Percentiles rank a stretch among this genome's conserved stretches.
Evolutionary conservation across 139 green algal genomes (phyloP).

Genomic region (Coccomyxa sp.): DNA sequence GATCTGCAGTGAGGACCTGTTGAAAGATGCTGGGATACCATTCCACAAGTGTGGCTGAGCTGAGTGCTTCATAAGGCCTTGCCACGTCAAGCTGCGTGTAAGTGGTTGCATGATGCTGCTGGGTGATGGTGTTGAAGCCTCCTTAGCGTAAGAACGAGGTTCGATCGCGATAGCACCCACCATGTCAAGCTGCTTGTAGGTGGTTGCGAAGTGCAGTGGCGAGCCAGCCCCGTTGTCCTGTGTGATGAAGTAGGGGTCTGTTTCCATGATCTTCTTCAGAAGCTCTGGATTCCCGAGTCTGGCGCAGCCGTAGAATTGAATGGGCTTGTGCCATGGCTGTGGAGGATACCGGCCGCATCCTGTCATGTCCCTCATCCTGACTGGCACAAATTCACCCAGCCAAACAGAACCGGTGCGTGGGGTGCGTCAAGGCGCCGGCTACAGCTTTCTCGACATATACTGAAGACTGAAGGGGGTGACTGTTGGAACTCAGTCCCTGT

Average conservation of each 20-base stretch:
- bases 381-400: too few species aligned
- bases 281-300: conserved; percentile 80
- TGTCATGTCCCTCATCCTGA: conserved; percentile 54
- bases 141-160: neutral
- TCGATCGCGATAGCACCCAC: conserved; percentile 16
- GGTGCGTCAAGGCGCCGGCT: too few species aligned
- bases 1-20: conserved; percentile 38
- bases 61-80: too few species aligned
- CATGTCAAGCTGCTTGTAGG: conserved; percentile 95
- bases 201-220: conserved; percentile 88
- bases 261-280: conserved; percentile 77
- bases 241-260: conserved; percentile 87
- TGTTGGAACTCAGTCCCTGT: too few species aligned
- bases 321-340: conserved; percentile 63
- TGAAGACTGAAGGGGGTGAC: too few species aligned
- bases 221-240: conserved; percentile 90
- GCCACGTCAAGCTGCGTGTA: too few species aligned
- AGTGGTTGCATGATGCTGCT: too few species aligned
- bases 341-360: conserved; percentile 63
- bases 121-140: neutral
- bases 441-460: too few species aligned
- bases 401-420: too few species aligned
- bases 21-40: too few species aligned
- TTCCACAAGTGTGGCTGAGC: too few species aligned
- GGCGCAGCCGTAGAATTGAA: conserved; percentile 79